phyloP scores from a whole-genome alignment of 176 grass and related monocot genomes.

The Triticum urartu region DNA sequence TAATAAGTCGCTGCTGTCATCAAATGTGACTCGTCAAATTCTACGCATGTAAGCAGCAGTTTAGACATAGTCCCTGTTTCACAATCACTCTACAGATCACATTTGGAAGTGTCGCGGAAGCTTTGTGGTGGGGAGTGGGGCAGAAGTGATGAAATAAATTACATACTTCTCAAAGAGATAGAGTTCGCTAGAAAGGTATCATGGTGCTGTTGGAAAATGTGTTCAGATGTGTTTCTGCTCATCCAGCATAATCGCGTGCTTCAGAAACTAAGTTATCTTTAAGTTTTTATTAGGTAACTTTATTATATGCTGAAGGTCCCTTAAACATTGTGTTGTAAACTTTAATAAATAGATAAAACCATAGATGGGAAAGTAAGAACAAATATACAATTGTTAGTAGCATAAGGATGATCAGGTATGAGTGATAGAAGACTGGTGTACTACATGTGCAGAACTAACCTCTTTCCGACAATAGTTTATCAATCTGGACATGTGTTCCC shows the following conservation, averaged over 20 bases:
- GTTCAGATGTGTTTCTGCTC: background rate
- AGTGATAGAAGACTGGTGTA: background rate
- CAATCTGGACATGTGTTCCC: constrained; percentile 84
- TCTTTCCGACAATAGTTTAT: constrained; percentile 78
- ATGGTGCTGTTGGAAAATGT: background rate
- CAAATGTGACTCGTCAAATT: background rate
- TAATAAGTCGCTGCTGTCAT: background rate
- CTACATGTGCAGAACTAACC: constrained; percentile 39
- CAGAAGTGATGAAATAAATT: background rate
- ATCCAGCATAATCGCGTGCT: background rate
- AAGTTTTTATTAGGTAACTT: background rate
- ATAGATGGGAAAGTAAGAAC: background rate
- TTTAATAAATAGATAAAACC: background rate
- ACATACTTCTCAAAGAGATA: background rate
- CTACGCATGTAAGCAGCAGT: background rate
- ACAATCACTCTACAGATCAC: background rate
- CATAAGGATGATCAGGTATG: background rate
- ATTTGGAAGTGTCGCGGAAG: background rate
- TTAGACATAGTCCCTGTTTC: background rate
- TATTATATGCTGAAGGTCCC: background rate
- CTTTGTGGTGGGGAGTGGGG: background rate
- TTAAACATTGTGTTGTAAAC: background rate
- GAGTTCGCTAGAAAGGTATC: background rate
- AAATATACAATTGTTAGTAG: background rate
- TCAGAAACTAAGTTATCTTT: background rate